Percentiles rank a stretch among this genome's conserved stretches.
Evolutionary conservation across 2,329 filamentous ascomycete genomes (phyloP).

Genomic region (Coniella lustricola): DNA sequence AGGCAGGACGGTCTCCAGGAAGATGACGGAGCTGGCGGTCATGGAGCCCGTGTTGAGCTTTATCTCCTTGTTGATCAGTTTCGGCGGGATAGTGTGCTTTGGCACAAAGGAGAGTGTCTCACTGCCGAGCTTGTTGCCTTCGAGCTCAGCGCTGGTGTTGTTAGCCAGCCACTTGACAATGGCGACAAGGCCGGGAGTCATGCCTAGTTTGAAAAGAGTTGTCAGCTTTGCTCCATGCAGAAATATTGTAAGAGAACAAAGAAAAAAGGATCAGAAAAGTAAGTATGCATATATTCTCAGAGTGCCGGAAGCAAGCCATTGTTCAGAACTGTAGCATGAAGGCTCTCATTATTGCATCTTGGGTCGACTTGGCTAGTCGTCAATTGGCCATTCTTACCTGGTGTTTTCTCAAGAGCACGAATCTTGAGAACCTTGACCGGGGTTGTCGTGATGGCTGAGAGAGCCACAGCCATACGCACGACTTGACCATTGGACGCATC

Average conservation of each 20-base stretch:
- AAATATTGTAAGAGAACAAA: too few relatives aligned
- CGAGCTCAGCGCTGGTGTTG: slow-evolving; percentile 42
- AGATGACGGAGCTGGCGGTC: slow-evolving; percentile 49
- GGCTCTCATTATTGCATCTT: neutral
- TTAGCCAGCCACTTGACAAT: slow-evolving; percentile 47
- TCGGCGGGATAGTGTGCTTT: slow-evolving; percentile 24
- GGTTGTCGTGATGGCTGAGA: slow-evolving; percentile 49
- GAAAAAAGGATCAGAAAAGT: too few relatives aligned
- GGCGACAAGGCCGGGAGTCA: slow-evolving; percentile 54
- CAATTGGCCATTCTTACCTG: slow-evolving; percentile 10
- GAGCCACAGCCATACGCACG: slow-evolving; percentile 46
- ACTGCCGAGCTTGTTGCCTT: slow-evolving; percentile 46
- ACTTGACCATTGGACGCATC: slow-evolving; percentile 58
- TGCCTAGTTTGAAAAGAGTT: slow-evolving; percentile 31
- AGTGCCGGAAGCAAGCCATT: neutral
- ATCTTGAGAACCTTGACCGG: slow-evolving; percentile 48
- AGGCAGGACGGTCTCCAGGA: slow-evolving; percentile 54
- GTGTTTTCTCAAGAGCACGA: slow-evolving; percentile 41
- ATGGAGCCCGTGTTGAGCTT: slow-evolving; percentile 41
- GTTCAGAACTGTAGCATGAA: neutral
- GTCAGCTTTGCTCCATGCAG: too few relatives aligned
- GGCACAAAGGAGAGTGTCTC: slow-evolving; percentile 42
- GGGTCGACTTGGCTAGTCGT: too few relatives aligned
- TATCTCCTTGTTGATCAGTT: slow-evolving; percentile 38
- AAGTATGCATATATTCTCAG: neutral